phyloP scores from a whole-genome alignment of 768 basidiomycete genomes.

The Suillus fuscotomentosus region DNA sequence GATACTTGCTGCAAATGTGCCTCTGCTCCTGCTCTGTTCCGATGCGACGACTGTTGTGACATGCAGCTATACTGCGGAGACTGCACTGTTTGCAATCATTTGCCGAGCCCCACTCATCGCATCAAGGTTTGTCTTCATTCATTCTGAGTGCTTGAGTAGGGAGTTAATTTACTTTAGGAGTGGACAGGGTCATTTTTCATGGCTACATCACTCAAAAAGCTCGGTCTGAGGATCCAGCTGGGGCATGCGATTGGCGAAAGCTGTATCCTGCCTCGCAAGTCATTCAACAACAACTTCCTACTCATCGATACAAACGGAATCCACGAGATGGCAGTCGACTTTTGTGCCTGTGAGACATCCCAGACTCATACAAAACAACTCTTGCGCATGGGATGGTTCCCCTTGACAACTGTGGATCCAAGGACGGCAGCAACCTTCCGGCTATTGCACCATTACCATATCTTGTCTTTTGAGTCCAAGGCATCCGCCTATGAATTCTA shows the following conservation, averaged over 20 bases:
- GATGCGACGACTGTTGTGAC: constrained; percentile 4
- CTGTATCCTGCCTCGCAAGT: constrained; percentile 13
- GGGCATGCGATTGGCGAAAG: constrained; percentile 15
- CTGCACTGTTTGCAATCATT: constrained; percentile 1
- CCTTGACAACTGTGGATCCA: constrained; percentile 4
- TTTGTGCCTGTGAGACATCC: constrained; percentile 11
- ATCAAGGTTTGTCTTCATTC: constrained; percentile 5
- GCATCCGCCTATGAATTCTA: constrained; percentile 27
- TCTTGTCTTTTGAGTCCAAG: constrained; percentile 30
- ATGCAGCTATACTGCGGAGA: background rate
- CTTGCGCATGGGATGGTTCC: constrained; percentile 11
- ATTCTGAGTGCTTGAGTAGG: background rate
- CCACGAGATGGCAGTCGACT: constrained; percentile 17
- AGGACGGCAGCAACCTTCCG: background rate
- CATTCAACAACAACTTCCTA: constrained; percentile 13
- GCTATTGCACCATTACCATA: constrained; percentile 24
- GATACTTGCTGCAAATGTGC: background rate
- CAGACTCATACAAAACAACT: constrained; percentile 10
- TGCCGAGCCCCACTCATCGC: background rate
- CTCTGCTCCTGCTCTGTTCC: background rate
- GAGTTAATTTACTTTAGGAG: constrained; percentile 5
- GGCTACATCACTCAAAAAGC: constrained; percentile 11
- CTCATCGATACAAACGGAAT: constrained; percentile 24
- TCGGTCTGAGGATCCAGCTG: constrained; percentile 22
- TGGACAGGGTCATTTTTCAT: constrained; percentile 21